A percentile compares a stretch with the other conserved stretches of the same genome.
Evolutionary conservation across 2,329 filamentous ascomycete species (phyloP).

Genomic region (Westerdykella aurantiaca): DNA sequence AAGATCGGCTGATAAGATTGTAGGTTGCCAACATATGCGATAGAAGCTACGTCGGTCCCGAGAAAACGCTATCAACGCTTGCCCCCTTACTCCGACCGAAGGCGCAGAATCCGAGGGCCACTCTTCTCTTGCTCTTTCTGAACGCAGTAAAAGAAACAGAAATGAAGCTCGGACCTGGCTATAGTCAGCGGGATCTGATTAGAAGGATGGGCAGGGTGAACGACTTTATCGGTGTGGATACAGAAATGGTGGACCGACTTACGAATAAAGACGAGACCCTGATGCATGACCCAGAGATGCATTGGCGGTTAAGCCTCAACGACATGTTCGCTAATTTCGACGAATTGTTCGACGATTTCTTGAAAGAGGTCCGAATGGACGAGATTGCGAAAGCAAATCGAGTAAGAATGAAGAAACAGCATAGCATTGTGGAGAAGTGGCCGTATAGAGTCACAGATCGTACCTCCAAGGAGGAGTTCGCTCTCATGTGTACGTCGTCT

Average conservation of each 20-base stretch:
- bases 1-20: no score
- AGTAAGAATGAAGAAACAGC: conserved; percentile 20
- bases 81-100: conserved; percentile 30
- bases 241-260: neutral
- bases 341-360: conserved; percentile 3
- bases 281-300: neutral
- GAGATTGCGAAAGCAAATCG: conserved; percentile 4
- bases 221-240: neutral
- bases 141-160: conserved; percentile 29
- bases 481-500: conserved; percentile 9
- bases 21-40: conserved; percentile 42
- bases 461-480: conserved; percentile 31
- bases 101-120: conserved; percentile 36
- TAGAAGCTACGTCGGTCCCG: conserved; percentile 27
- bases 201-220: neutral
- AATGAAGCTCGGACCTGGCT: neutral
- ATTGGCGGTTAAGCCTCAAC: neutral
- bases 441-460: conserved; percentile 22
- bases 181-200: neutral
- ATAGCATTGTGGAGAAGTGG: conserved; percentile 34
- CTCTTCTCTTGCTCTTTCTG: conserved; percentile 40
- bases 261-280: neutral
- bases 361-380: conserved; percentile 3
- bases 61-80: conserved; percentile 20
- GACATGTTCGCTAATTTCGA: conserved; percentile 9